Percentiles rank a stretch among this genome's conserved stretches.
phyloP scores from a whole-genome alignment of 176 grass and related monocot species.

The Oryza coarctata region DNA sequence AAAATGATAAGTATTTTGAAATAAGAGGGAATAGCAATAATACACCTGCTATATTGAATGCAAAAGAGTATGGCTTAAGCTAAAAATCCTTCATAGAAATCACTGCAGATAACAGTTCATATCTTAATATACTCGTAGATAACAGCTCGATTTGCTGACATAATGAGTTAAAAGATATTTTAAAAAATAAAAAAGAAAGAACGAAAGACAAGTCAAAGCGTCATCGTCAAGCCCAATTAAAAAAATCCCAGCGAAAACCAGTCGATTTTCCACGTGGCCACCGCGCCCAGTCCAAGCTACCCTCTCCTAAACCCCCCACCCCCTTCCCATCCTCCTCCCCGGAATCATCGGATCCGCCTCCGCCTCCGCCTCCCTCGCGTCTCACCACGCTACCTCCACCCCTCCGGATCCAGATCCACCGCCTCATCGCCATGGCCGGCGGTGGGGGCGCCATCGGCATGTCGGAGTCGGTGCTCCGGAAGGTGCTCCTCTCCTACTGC shows the following conservation, averaged over 20 bases:
- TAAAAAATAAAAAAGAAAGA: neutral
- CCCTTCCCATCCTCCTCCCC: neutral
- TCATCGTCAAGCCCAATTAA: neutral
- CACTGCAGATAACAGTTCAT: too few species aligned
- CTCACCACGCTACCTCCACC: neutral
- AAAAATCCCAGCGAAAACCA: neutral
- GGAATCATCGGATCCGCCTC: constrained; percentile 45
- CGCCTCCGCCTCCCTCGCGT: neutral
- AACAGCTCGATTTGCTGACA: too few species aligned
- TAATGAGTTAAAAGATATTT: too few species aligned
- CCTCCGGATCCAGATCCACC: constrained; percentile 50
- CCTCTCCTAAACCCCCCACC: constrained; percentile 32
- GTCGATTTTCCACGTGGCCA: constrained; percentile 49
- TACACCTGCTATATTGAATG: too few species aligned
- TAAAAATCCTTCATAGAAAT: too few species aligned
- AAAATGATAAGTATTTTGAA: too few species aligned
- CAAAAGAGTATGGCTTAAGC: too few species aligned
- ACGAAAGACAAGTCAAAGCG: constrained; percentile 34
- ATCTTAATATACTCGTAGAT: too few species aligned
- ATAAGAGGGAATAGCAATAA: too few species aligned
- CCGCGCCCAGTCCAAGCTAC: constrained; percentile 16
- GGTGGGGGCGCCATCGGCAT: constrained; percentile 46
- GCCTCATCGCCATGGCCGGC: constrained; percentile 19
- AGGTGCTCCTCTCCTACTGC: constrained; percentile 79
- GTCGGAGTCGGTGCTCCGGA: constrained; percentile 60